Conservation (phyloP, 2,329 filamentous ascomycete genomes). For the Ophiostoma himal-ulmi region DNA sequence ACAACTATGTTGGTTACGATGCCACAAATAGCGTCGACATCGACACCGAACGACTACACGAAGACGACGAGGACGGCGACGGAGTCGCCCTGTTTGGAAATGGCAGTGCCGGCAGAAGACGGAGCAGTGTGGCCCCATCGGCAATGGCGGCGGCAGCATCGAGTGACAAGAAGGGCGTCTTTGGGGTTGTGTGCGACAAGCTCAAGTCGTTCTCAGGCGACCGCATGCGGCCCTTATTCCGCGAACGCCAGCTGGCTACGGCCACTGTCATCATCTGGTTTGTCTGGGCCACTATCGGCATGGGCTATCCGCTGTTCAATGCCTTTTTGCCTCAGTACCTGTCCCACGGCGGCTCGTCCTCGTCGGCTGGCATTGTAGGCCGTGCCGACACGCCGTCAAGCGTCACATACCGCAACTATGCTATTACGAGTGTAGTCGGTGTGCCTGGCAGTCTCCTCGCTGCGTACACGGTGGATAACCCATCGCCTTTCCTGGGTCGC, state of each 20-base stretch:
- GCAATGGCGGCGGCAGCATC: slow-evolving; percentile 5
- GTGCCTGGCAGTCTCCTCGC: slow-evolving; percentile 72
- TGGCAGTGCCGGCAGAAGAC: slow-evolving; percentile 17
- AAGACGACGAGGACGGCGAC: slow-evolving; percentile 3
- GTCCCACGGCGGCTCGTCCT: slow-evolving; percentile 45
- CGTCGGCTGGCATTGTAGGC: slow-evolving; percentile 29
- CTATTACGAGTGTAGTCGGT: slow-evolving; percentile 70
- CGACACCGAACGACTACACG: slow-evolving; percentile 1
- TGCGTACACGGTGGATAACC: slow-evolving; percentile 63
- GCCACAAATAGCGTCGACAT: slow-evolving; percentile 10
- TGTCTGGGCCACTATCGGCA: slow-evolving; percentile 74
- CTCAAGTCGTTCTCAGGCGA: slow-evolving; percentile 61
- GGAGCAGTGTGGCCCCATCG: neutral
- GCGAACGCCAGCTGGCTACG: slow-evolving; percentile 45
- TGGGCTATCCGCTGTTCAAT: slow-evolving; percentile 85
- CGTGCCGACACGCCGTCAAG: slow-evolving; percentile 36
- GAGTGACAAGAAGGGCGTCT: neutral
- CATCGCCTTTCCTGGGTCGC: slow-evolving; percentile 58
- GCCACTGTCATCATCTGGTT: slow-evolving; percentile 63
- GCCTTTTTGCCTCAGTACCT: slow-evolving; percentile 86
- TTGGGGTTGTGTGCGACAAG: slow-evolving; percentile 48
- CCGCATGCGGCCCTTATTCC: slow-evolving; percentile 61
- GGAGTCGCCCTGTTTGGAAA: neutral
- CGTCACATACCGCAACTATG: slow-evolving; percentile 70
- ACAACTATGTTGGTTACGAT: slow-evolving; percentile 19